Base-by-base conservation (phyloP, 2,329 filamentous ascomycete species). In the Graphium sp. region DNA sequence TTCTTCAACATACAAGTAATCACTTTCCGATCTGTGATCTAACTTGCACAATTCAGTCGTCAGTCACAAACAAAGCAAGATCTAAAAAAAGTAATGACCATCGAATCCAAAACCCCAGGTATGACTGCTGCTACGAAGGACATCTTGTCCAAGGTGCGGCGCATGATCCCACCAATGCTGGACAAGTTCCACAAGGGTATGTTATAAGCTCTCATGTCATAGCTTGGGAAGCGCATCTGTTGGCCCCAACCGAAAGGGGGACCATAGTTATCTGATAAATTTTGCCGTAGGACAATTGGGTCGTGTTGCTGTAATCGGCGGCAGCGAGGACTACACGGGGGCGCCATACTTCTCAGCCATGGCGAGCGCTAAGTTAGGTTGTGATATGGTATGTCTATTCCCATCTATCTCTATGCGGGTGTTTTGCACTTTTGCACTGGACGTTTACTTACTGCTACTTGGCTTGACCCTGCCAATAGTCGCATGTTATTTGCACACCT, bases 311-410 rank as follows among this genome's bases (percentile, higher is more conserved):
- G 89, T 98, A 33, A 89, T 98, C 39, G 89, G 89, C 29, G 89
- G 89, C 22, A 92, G 83, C 46, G 75, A 87, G 48, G 87, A 95
- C 53, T 98, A 95, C 50, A 94, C 89, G 2, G 89, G 89, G 21
- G 89, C 89, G 33, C 89, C 89, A 9, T 98, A 93, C 57, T 98
- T 98, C 56, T 94, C 87, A 13, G 85, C 87, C 38, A 94, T 94
- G 74, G 89, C 89, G 9, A 93, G 83, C 39, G 89, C 89, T 26
- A 73, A 79, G 44, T 57, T 95, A 33, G 89, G 87, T 5, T 83
- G 77, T 44, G 84, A 93, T 45, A 81, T 93, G 81, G 83, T 87
- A 61, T 31, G 55, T 38, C 4, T 7, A 15, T 8, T 17, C 17
- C 21, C 25, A 9, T 1, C 31, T 32, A 14, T 22, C 6, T 6